These are phyloP conservation scores for Fusarium heterosporum DNA, from an alignment of 2,329 filamentous ascomycete species.

Conservation along the genomic window DNA sequence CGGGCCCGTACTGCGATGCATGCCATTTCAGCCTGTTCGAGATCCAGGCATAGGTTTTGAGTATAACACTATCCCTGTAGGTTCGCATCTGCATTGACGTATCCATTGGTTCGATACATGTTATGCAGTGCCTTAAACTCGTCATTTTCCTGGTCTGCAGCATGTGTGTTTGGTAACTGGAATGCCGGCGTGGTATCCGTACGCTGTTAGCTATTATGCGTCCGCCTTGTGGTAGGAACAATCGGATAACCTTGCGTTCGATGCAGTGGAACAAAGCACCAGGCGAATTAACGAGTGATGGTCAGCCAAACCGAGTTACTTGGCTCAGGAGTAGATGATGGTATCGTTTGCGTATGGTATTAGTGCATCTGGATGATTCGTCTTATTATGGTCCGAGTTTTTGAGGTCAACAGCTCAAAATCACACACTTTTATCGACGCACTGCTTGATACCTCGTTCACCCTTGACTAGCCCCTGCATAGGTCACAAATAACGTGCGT, in stretches of 20 bases:
- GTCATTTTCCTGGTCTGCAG: conserved; percentile 15
- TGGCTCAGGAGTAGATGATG: conserved; percentile 24
- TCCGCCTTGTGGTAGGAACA: conserved; percentile 27
- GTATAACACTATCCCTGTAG: background rate
- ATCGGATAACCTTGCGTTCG: conserved; percentile 6
- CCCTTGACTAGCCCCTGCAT: background rate
- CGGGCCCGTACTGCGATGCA: conserved; percentile 6
- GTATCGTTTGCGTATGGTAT: conserved; percentile 34
- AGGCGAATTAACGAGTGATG: conserved; percentile 23
- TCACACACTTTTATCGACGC: conserved; percentile 21
- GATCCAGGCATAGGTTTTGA: conserved; percentile 2
- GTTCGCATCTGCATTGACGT: conserved; percentile 18
- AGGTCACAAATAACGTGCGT: conserved; percentile 11
- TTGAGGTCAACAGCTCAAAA: conserved; percentile 33
- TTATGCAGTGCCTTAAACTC: conserved; percentile 11
- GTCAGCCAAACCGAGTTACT: conserved; percentile 36
- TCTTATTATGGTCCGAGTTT: conserved; percentile 39
- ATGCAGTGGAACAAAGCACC: conserved; percentile 5
- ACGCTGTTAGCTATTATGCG: conserved; percentile 12
- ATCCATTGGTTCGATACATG: conserved; percentile 6
- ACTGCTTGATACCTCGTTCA: background rate
- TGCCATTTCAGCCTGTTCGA: conserved; percentile 1
- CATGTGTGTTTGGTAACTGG: conserved; percentile 22
- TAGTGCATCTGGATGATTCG: conserved; percentile 35
- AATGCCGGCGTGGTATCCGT: conserved; percentile 2